phyloP scores from a whole-genome alignment of 1,139 yeast genomes.

The Candida frijolesensis region DNA sequence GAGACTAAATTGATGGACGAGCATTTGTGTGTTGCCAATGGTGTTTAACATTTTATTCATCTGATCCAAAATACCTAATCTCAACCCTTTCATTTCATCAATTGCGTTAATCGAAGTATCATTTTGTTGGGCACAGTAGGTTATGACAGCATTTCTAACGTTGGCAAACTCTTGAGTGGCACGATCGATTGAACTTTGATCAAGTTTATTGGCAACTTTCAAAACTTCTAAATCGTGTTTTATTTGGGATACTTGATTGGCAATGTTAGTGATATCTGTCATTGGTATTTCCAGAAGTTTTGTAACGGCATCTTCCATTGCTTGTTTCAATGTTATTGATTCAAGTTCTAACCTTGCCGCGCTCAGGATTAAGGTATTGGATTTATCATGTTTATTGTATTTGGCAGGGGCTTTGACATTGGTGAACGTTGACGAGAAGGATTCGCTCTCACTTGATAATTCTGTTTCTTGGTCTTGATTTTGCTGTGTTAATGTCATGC shows the following conservation, averaged over 20 bases:
- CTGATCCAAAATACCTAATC: neutral
- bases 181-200: neutral
- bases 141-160: neutral
- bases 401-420: neutral
- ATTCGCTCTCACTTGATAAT: constrained; percentile 23
- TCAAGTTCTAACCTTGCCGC: constrained; percentile 38
- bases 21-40: constrained; percentile 1
- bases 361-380: constrained; percentile 23
- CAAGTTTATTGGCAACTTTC: neutral
- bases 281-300: constrained; percentile 3
- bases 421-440: constrained; percentile 11
- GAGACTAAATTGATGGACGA: neutral
- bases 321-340: constrained; percentile 29
- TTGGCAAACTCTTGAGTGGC: constrained; percentile 6
- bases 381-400: neutral
- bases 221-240: constrained; percentile 2
- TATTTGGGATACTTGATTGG: constrained; percentile 5
- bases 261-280: neutral
- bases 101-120: neutral
- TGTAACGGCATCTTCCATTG: constrained; percentile 12
- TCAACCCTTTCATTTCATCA: neutral
- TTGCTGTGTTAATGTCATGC: neutral
- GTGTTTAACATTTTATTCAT: neutral
- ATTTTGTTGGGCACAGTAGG: neutral
- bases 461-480: constrained; percentile 21